Evolutionary conservation across 305 asterid species (phyloP).

Genomic region (Fraxinus dipetala): DNA sequence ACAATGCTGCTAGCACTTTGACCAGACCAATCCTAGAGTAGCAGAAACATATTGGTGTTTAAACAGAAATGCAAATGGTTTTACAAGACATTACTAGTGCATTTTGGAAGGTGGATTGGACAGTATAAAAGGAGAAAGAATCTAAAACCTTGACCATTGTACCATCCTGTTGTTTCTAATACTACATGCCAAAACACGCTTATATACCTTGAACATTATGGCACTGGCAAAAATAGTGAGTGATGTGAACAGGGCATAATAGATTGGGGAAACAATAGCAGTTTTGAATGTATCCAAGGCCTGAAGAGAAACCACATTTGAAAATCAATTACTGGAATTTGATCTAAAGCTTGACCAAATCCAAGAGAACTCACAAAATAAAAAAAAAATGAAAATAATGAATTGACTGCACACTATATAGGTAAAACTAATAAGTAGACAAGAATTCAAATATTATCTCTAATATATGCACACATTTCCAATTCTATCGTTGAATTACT

Average conservation of each 20-base stretch:
- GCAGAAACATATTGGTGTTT: conserved; percentile 13
- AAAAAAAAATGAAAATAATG: background rate
- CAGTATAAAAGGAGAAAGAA: background rate
- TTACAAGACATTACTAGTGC: background rate
- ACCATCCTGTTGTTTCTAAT: background rate
- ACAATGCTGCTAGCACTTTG: conserved; percentile 67
- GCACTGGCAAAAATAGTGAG: conserved; percentile 72
- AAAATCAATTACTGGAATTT: background rate
- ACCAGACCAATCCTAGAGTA: conserved; percentile 79
- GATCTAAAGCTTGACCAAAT: background rate
- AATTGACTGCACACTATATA: background rate
- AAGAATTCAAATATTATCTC: background rate
- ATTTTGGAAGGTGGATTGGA: background rate
- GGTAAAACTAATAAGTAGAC: background rate
- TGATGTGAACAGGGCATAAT: conserved; percentile 75
- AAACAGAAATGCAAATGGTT: background rate
- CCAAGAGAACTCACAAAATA: background rate
- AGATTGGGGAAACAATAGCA: conserved; percentile 68
- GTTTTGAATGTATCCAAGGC: conserved; percentile 61
- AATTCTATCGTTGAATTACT: background rate
- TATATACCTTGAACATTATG: conserved; percentile 71
- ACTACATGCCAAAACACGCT: background rate
- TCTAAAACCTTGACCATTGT: background rate
- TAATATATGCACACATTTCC: background rate
- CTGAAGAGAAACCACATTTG: conserved; percentile 30